Conservation (phyloP, 257 asterid species). For the Scutellaria galericulata region DNA sequence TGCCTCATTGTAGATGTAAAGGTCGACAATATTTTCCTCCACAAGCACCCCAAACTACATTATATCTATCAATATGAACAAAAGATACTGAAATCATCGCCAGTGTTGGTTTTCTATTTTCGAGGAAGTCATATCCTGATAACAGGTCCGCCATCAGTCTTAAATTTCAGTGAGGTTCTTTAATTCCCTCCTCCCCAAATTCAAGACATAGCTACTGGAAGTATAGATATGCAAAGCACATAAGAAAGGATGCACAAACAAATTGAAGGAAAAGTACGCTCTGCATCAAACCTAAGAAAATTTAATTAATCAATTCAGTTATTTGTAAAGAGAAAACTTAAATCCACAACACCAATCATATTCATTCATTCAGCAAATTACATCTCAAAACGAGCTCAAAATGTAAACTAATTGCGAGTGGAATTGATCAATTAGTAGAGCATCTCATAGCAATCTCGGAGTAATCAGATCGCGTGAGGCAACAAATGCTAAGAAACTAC, state of each 20-base stretch:
- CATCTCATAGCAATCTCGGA: background rate
- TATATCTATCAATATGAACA: background rate
- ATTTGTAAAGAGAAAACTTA: background rate
- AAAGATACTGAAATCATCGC: constrained; percentile 20
- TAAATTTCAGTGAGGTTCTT: constrained; percentile 23
- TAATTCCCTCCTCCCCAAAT: constrained; percentile 22
- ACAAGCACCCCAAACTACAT: constrained; percentile 4
- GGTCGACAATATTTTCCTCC: constrained; percentile 10
- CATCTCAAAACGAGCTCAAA: constrained; percentile 33
- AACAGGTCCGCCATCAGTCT: constrained; percentile 8
- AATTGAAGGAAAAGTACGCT: constrained; percentile 14
- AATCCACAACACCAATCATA: constrained; percentile 13
- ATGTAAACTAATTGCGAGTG: constrained; percentile 24
- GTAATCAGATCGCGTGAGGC: constrained; percentile 46
- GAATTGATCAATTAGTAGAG: constrained; percentile 29
- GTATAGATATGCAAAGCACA: constrained; percentile 10
- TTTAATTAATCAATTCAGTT: constrained; percentile 2
- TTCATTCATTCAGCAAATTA: constrained; percentile 22
- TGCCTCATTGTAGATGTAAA: constrained; percentile 16
- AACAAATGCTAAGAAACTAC: constrained; percentile 19
- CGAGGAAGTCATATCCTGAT: constrained; percentile 6
- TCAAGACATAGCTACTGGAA: constrained; percentile 13
- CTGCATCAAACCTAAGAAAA: background rate
- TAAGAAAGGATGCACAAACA: background rate
- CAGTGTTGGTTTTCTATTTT: constrained; percentile 1